Evolutionary conservation across 2,329 filamentous ascomycete species (phyloP).

Genomic region (Domatiomyces globalis): DNA sequence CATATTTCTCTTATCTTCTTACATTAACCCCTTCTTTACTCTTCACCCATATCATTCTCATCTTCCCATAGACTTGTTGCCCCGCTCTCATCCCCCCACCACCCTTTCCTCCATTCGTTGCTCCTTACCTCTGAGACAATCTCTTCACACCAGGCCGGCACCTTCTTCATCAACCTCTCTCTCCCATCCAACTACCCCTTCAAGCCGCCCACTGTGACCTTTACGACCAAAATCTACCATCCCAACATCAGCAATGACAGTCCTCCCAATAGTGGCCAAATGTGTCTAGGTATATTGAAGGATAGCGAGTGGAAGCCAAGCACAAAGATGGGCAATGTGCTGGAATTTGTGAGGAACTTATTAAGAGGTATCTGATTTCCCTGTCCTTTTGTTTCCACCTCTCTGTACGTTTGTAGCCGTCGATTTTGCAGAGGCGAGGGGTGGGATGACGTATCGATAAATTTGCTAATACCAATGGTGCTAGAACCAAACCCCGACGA

Average conservation of each 20-base stretch:
- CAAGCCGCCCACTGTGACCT: constrained; percentile 67
- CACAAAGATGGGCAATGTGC: constrained; percentile 58
- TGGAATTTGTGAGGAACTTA: constrained; percentile 61
- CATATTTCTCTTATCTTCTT: neutral
- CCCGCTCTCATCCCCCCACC: neutral
- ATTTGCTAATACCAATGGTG: constrained; percentile 16
- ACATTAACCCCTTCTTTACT: neutral
- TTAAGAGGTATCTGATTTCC: constrained; percentile 30
- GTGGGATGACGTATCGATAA: neutral
- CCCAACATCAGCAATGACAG: constrained; percentile 51
- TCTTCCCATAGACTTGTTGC: constrained; percentile 1
- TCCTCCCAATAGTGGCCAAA: constrained; percentile 48
- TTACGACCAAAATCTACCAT: constrained; percentile 86
- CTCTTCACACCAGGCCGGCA: constrained; percentile 42
- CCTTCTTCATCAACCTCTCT: constrained; percentile 56
- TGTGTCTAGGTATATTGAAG: constrained; percentile 76
- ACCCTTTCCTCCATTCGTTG: neutral
- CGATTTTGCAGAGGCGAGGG: neutral
- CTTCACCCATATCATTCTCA: neutral
- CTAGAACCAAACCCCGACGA: constrained; percentile 72
- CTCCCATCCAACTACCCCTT: constrained; percentile 78
- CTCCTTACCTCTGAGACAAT: neutral
- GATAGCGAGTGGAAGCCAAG: constrained; percentile 85
- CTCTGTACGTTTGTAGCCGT: neutral
- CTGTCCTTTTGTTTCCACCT: neutral